A percentile compares a stretch with the other conserved stretches of the same genome.
Evolutionary conservation across 768 basidiomycete species (phyloP).

Genomic region (Scleroderma citrinum): DNA sequence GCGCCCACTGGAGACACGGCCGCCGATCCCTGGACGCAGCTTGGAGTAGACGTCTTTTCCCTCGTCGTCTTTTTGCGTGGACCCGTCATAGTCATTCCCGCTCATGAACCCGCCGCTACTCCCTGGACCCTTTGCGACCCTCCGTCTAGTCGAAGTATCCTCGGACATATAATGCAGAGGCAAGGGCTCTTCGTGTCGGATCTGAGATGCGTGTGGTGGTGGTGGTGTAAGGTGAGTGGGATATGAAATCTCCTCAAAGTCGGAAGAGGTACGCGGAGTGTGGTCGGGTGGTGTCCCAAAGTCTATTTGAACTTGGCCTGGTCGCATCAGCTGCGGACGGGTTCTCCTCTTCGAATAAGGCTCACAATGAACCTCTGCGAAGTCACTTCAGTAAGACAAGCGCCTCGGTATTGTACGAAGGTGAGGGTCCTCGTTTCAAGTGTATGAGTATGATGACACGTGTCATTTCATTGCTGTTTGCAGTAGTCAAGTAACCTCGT

Average conservation of each 20-base stretch:
- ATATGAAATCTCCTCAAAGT: slow-evolving; percentile 67
- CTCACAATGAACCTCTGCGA: slow-evolving; percentile 7
- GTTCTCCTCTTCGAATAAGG: slow-evolving; percentile 7
- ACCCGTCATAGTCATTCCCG: slow-evolving; percentile 21
- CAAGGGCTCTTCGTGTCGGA: slow-evolving; percentile 34
- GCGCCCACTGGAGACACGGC: slow-evolving; percentile 51
- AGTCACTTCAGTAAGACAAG: background rate
- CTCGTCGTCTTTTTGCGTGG: slow-evolving; percentile 38
- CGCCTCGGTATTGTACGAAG: background rate
- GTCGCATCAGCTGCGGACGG: slow-evolving; percentile 44
- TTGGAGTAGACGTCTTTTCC: slow-evolving; percentile 66
- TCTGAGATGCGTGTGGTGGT: slow-evolving; percentile 3
- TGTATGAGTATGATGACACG: too few species aligned
- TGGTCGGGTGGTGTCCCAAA: slow-evolving; percentile 54
- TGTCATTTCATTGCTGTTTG: too few species aligned
- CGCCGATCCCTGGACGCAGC: slow-evolving; percentile 28
- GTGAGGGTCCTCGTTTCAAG: too few species aligned
- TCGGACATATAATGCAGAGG: slow-evolving; percentile 50
- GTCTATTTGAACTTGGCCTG: slow-evolving; percentile 63
- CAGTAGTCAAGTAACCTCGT: too few species aligned
- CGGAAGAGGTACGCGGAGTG: slow-evolving; percentile 49
- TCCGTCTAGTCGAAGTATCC: slow-evolving; percentile 42
- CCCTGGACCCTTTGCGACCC: slow-evolving; percentile 34
- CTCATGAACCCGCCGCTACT: slow-evolving; percentile 27
- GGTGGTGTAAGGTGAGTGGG: slow-evolving; percentile 35